A percentile compares a stretch with the other conserved stretches of the same genome.
Conservation (phyloP, 2,329 filamentous ascomycete genomes). For the Hymenoscyphus linearis region DNA sequence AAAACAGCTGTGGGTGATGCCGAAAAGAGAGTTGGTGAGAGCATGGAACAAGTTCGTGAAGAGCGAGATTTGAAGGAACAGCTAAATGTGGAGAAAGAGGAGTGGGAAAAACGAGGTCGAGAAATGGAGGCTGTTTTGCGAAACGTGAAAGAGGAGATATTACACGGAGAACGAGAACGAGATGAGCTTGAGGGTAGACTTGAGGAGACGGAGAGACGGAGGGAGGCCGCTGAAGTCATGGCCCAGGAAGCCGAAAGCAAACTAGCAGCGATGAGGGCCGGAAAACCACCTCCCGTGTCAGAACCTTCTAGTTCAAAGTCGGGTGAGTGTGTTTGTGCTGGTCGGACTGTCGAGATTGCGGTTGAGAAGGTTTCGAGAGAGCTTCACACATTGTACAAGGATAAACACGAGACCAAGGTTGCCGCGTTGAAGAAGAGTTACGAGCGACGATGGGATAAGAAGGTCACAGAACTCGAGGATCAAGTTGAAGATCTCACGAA, state of each 20-base stretch:
- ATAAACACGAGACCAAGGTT: slow-evolving; percentile 96
- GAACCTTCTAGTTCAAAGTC: slow-evolving; percentile 30
- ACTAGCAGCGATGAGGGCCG: slow-evolving; percentile 67
- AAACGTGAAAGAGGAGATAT: slow-evolving; percentile 76
- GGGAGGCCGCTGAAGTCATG: slow-evolving; percentile 69
- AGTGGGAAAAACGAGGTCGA: slow-evolving; percentile 77
- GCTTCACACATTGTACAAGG: slow-evolving; percentile 88
- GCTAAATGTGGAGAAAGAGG: slow-evolving; percentile 67
- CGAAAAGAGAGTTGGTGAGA: slow-evolving; percentile 84
- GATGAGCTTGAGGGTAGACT: slow-evolving; percentile 72
- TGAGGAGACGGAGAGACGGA: slow-evolving; percentile 70
- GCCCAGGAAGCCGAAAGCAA: slow-evolving; percentile 72
- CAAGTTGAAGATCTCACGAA: slow-evolving; percentile 63
- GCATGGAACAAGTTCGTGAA: slow-evolving; percentile 76
- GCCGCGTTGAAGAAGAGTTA: slow-evolving; percentile 80
- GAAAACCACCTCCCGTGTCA: slow-evolving; percentile 41
- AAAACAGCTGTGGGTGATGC: slow-evolving; percentile 86
- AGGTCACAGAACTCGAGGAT: slow-evolving; percentile 69
- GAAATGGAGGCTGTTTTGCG: slow-evolving; percentile 81
- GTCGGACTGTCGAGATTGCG: slow-evolving; percentile 69
- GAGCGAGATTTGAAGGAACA: slow-evolving; percentile 66
- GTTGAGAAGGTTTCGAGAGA: slow-evolving; percentile 92
- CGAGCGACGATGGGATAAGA: slow-evolving; percentile 85
- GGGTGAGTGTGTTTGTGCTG: slow-evolving; percentile 26
- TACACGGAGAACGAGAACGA: slow-evolving; percentile 70